Evolutionary conservation across 352 stramenopile genomes (phyloP).

Genomic region (Thraustochytrium sp.): DNA sequence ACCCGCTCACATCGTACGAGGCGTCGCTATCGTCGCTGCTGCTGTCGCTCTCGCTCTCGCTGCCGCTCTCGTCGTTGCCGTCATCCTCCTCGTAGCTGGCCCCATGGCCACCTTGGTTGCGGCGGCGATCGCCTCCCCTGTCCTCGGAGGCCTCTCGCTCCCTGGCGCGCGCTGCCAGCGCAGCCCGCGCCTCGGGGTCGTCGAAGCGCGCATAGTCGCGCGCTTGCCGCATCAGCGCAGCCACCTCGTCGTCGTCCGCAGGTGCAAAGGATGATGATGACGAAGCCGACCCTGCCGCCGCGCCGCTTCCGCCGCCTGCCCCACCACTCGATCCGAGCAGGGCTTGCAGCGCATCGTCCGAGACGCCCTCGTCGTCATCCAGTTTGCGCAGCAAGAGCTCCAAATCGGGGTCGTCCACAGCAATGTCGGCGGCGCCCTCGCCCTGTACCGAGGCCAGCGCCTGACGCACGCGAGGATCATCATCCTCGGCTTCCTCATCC

Average conservation of each 20-base stretch:
- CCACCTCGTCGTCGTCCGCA: conserved; percentile 6
- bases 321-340: neutral
- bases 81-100: neutral
- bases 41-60: neutral
- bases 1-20: neutral
- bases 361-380: neutral
- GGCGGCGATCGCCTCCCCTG: no score
- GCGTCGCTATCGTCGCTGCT: conserved; percentile 1
- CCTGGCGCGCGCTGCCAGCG: neutral
- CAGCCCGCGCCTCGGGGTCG: no score
- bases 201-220: neutral
- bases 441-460: neutral
- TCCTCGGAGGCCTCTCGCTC: neutral
- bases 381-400: neutral
- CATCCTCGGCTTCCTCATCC: neutral
- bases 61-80: neutral
- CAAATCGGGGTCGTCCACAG: neutral
- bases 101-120: no score
- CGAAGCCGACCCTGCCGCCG: neutral
- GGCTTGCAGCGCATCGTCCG: conserved; percentile 4
- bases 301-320: neutral
- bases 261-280: neutral
- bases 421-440: neutral
- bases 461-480: neutral
- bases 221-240: neutral